Conservation (phyloP, 768 basidiomycete species). For the Rhodotorula paludigena region DNA sequence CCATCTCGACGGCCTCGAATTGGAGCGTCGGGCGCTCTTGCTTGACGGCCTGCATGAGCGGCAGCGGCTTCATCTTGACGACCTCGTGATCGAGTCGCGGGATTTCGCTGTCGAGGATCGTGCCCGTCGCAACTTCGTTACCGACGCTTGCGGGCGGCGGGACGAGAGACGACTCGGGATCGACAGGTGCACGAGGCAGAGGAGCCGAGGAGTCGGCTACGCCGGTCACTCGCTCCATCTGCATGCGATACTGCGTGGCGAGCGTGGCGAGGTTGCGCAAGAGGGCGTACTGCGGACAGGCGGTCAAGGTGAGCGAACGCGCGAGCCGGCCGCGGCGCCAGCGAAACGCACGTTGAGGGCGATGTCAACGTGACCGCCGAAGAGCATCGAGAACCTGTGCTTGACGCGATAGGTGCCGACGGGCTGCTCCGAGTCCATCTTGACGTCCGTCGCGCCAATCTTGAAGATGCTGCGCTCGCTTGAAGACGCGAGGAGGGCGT, state of each 20-base stretch:
- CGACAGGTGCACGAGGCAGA: conserved; percentile 74
- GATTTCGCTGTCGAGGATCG: background rate
- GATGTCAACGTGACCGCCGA: conserved; percentile 24
- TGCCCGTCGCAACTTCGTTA: too few species aligned
- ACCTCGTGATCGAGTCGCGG: background rate
- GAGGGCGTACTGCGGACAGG: conserved; percentile 7
- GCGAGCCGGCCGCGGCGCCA: background rate
- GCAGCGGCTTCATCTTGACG: conserved; percentile 19
- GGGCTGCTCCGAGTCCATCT: conserved; percentile 24
- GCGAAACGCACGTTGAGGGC: conserved; percentile 19
- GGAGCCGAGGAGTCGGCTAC: conserved; percentile 75
- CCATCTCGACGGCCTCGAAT: conserved; percentile 31
- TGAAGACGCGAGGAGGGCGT: conserved; percentile 22
- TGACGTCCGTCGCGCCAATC: conserved; percentile 21
- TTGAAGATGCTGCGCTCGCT: conserved; percentile 28
- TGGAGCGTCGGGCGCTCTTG: conserved; percentile 7
- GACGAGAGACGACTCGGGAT: conserved; percentile 64
- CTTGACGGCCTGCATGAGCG: background rate
- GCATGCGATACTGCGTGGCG: conserved; percentile 13
- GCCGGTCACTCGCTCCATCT: conserved; percentile 22
- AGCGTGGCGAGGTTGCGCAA: conserved; percentile 15
- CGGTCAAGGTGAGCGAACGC: too few species aligned
- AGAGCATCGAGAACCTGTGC: conserved; percentile 25
- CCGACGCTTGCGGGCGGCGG: background rate
- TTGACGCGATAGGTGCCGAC: conserved; percentile 1